Evolutionary conservation across 257 asterid genomes (phyloP), one percentile per base, ranked within the genome.

Genomic region (Buddleja alternifolia): DNA sequence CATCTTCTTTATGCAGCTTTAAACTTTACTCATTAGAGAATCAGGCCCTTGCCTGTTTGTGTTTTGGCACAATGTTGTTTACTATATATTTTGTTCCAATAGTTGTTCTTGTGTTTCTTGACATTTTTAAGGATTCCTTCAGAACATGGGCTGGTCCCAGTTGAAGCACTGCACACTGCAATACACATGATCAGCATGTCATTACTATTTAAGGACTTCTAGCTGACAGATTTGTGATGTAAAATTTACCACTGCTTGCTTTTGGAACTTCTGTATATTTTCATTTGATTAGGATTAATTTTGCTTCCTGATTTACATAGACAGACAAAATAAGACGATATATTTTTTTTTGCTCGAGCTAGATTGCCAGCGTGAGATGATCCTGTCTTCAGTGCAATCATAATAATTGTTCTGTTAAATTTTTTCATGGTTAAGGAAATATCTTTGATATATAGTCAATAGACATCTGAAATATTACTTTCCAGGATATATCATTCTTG

Each of bases 41-140:
- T 41, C 54, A 21, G 41, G 16, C 21, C 15, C 44, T 74, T 44
- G 8, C 7, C 45, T 44, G 6, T 15, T 40, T 14, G 20, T 23
- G 44, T 25, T 41, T 40, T 66, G 48, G 60, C 2, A 29, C 34
- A 29, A 16, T 47, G 23, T 24, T 21, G 48, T 36, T 57, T 11
- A 64, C 40, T 45, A 16, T 73, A 60, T 59, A 11, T 21, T 32
- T 46, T 23, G 19, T 73, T 15, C 40, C 57, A 57, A n/a, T n/a
- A 0, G n/a, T 46, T 16, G 4, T 2, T 46, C 8, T 16, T n/a
- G 53, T n/a, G 10, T 6, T n/a, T n/a, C n/a, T 14, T 46, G n/a
- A 9, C 20, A 46, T 3, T 46, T n/a, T 15, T 46, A 46, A n/a
- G 53, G 21, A 46, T n/a, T 16, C 15, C 21, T 46, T 46, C 21